These are phyloP conservation scores for Plasmodium sp. DNA, from an alignment of 169 alveolate species.

Conservation along the genomic window DNA sequence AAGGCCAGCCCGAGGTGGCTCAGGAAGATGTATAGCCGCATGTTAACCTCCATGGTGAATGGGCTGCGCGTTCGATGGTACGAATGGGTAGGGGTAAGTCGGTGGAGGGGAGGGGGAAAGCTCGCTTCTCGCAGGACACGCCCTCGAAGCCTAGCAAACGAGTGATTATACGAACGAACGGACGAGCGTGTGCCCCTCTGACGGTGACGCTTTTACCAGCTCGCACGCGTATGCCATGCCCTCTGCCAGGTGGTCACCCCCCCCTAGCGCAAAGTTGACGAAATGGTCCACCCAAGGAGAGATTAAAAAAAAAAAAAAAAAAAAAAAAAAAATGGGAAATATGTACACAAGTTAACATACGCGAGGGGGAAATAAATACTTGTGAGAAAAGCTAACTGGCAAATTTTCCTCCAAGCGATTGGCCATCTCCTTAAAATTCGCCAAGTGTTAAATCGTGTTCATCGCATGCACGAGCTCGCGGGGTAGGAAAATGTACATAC, in stretches of 20 bases:
- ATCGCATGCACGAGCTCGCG: neutral
- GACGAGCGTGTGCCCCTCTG: too few species aligned
- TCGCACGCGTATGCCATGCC: neutral
- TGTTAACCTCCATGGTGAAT: constrained; percentile 48
- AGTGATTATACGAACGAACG: neutral
- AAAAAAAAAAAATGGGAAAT: too few species aligned
- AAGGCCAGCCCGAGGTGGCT: constrained; percentile 61
- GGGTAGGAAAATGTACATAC: neutral
- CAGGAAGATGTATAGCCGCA: constrained; percentile 38
- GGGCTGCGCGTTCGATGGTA: neutral
- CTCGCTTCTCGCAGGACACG: neutral
- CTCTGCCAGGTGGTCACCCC: neutral
- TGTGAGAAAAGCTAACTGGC: neutral
- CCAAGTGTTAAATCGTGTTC: neutral
- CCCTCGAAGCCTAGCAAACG: neutral
- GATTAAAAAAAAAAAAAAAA: too few species aligned
- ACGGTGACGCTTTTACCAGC: too few species aligned
- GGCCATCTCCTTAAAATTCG: neutral
- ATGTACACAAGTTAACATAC: neutral
- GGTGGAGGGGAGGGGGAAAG: neutral
- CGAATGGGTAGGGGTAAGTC: neutral
- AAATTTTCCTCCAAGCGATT: neutral
- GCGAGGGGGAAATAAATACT: neutral
- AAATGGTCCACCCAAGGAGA: neutral
- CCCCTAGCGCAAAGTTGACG: neutral